A percentile compares a stretch with the other conserved stretches of the same genome.
phyloP scores from a whole-genome alignment of 2,329 filamentous ascomycete genomes.

The Aspergillus ustus region DNA sequence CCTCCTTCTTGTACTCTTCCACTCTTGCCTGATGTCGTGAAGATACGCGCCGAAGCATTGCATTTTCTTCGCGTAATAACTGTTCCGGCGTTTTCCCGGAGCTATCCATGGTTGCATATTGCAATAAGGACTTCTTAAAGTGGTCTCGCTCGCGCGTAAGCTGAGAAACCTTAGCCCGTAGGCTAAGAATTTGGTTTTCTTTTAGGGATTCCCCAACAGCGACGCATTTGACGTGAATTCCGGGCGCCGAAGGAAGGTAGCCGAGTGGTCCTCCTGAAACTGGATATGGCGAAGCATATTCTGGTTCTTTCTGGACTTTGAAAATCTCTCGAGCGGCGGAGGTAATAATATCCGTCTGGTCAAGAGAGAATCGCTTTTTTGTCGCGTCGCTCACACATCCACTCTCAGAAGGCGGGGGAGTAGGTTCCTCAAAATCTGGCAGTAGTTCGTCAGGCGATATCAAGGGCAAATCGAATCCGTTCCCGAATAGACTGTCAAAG shows the following conservation, averaged over 20 bases:
- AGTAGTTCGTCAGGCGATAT: not conserved
- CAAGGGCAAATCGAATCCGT: slow-evolving; percentile 18
- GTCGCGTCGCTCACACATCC: slow-evolving; percentile 25
- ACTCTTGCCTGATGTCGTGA: slow-evolving; percentile 29
- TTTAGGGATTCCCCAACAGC: slow-evolving; percentile 30
- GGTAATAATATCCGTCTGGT: slow-evolving; percentile 28
- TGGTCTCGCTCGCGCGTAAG: slow-evolving; percentile 36
- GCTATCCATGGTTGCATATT: slow-evolving; percentile 31
- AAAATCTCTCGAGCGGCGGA: slow-evolving; percentile 30
- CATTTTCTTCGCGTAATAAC: slow-evolving; percentile 27
- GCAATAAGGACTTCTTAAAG: slow-evolving; percentile 30
- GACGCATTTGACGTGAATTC: slow-evolving; percentile 33
- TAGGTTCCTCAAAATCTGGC: slow-evolving; percentile 5
- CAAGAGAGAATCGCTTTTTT: slow-evolving; percentile 28
- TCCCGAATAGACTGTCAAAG: slow-evolving; percentile 27
- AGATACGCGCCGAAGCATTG: slow-evolving; percentile 31
- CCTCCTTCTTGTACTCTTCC: slow-evolving; percentile 33
- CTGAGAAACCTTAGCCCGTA: slow-evolving; percentile 28
- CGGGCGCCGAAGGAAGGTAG: slow-evolving; percentile 37
- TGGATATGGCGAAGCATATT: slow-evolving; percentile 41
- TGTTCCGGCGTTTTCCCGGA: slow-evolving; percentile 35
- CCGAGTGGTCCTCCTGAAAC: slow-evolving; percentile 29
- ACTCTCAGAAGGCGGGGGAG: not conserved
- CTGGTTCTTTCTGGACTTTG: slow-evolving; percentile 22
- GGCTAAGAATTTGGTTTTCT: slow-evolving; percentile 27